These are phyloP conservation scores for Fusarium liriodendri DNA, from an alignment of 2,329 filamentous ascomycete genomes.

Conservation along the genomic window DNA sequence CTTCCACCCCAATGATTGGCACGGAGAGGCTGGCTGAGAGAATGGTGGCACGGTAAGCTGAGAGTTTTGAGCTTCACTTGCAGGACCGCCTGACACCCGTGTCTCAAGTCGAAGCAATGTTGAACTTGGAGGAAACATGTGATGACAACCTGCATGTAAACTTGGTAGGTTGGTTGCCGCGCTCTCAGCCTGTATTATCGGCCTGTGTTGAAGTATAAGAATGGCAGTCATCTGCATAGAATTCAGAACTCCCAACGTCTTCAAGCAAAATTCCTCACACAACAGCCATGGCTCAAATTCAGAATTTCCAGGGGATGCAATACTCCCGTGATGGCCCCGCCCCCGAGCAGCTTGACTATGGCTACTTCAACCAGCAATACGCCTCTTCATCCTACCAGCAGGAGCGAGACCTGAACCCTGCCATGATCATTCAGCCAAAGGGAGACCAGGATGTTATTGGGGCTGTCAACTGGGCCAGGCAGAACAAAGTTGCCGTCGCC, in stretches of 20 bases:
- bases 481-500: conserved; percentile 54
- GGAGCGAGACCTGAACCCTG: conserved; percentile 56
- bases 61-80: background rate
- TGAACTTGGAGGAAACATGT: background rate
- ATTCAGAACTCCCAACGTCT: background rate
- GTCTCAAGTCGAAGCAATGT: background rate
- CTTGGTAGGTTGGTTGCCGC: background rate
- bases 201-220: background rate
- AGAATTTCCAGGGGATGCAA: conserved; percentile 17
- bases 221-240: background rate
- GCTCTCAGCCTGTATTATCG: background rate
- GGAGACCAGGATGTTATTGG: conserved; percentile 54
- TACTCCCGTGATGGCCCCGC: conserved; percentile 15
- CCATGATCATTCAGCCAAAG: conserved; percentile 55
- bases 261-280: background rate
- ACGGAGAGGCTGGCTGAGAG: background rate
- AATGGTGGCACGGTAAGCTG: background rate
- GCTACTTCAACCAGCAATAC: conserved; percentile 42
- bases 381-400: conserved; percentile 54
- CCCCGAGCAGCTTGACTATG: background rate
- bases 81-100: background rate
- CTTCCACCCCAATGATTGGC: background rate
- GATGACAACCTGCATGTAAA: background rate
- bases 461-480: conserved; percentile 53
- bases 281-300: background rate